Evolutionary conservation across 2,329 filamentous ascomycete genomes (phyloP).

Genomic region (Fusarium sarcochroum): DNA sequence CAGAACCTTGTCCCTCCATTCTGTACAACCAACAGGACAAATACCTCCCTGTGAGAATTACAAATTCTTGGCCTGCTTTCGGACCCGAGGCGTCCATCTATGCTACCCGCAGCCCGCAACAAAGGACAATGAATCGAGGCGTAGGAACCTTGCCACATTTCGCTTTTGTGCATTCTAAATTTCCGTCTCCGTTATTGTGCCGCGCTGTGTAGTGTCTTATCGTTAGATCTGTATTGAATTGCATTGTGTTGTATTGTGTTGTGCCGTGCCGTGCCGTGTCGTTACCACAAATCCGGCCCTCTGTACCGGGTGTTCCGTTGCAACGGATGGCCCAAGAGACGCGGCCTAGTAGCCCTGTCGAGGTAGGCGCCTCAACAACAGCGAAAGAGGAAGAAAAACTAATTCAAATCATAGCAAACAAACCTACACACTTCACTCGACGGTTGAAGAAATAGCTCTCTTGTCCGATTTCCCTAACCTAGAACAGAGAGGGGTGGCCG

Average conservation of each 20-base stretch:
- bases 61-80: conserved; percentile 16
- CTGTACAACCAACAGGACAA: conserved; percentile 11
- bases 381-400: neutral
- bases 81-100: conserved; percentile 4
- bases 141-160: neutral
- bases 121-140: conserved; percentile 5
- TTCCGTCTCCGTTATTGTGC: conserved; percentile 3
- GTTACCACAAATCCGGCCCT: conserved; percentile 14
- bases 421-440: conserved; percentile 26
- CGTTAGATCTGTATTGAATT: neutral
- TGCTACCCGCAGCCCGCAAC: neutral
- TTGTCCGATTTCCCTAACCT: conserved; percentile 16
- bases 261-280: neutral
- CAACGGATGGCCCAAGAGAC: neutral
- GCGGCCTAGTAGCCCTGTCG: conserved; percentile 1
- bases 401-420: conserved; percentile 5
- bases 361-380: conserved; percentile 12
- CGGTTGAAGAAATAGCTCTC: conserved; percentile 27
- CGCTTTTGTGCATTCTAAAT: neutral
- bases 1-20: conserved; percentile 14
- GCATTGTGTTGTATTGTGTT: neutral
- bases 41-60: conserved; percentile 11
- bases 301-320: conserved; percentile 5
- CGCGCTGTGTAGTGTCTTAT: neutral
- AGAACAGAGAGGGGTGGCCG: conserved; percentile 29